Conservation (phyloP, 1,284 basidiomycete species). For the Melampsora larici-populina region DNA sequence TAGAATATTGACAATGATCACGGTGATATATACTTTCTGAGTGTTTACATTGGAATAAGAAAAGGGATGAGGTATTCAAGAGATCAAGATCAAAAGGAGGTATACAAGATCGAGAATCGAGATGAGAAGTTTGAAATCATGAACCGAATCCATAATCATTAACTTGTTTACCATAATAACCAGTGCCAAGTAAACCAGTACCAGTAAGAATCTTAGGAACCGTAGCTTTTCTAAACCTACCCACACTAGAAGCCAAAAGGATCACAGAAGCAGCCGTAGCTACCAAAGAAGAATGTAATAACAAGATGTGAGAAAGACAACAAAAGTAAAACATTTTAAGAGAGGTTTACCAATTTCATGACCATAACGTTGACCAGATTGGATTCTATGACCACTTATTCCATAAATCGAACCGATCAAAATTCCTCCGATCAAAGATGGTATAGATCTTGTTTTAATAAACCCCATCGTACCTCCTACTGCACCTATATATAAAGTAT, state of each 20-base stretch:
- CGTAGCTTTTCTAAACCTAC: background rate
- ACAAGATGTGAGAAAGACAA: background rate
- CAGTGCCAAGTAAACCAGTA: background rate
- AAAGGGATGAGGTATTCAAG: no score
- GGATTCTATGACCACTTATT: background rate
- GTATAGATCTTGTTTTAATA: background rate
- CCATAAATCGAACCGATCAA: background rate
- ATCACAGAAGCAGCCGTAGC: background rate
- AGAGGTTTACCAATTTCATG: background rate
- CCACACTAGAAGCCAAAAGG: background rate
- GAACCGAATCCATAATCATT: constrained; percentile 6
- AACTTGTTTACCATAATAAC: constrained; percentile 9
- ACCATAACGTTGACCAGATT: background rate
- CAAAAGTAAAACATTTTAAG: background rate
- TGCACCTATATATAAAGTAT: background rate
- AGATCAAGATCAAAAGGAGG: no score
- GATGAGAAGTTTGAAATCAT: background rate
- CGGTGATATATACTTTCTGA: no score
- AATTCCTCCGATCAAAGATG: constrained; percentile 2
- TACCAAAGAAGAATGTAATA: background rate
- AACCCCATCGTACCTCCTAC: background rate
- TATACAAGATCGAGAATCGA: no score
- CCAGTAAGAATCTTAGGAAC: background rate
- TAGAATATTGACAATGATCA: no score
- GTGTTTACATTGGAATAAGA: no score